A percentile compares a stretch with the other conserved stretches of the same genome.
Conservation (phyloP, 2,329 filamentous ascomycete genomes). For the Torrubiella hemipterigena region DNA sequence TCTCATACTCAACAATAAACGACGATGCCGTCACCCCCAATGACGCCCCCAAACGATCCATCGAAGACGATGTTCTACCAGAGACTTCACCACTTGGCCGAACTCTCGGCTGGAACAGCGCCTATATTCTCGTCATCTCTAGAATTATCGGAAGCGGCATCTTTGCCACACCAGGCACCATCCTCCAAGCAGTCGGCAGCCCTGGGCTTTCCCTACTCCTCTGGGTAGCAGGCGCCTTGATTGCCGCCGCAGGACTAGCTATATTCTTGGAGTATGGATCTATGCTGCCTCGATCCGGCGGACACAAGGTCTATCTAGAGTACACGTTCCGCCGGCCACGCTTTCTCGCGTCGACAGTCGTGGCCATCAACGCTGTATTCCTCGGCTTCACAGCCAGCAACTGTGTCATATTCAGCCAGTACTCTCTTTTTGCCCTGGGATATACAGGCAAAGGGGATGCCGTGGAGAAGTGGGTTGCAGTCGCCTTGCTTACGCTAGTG, state of each 20-base stretch:
- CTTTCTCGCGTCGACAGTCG: slow-evolving; percentile 50
- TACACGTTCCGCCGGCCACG: slow-evolving; percentile 52
- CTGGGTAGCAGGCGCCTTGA: slow-evolving; percentile 50
- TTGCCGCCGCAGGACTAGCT: slow-evolving; percentile 48
- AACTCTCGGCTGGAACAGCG: slow-evolving; percentile 49
- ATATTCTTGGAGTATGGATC: slow-evolving; percentile 57
- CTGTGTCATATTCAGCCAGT: slow-evolving; percentile 57
- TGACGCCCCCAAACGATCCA: slow-evolving; percentile 9
- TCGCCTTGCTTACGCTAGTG: slow-evolving; percentile 41
- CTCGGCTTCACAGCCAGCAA: slow-evolving; percentile 59
- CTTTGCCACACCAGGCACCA: slow-evolving; percentile 58
- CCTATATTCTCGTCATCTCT: slow-evolving; percentile 56
- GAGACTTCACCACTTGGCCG: slow-evolving; percentile 47
- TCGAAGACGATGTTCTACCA: slow-evolving; percentile 48
- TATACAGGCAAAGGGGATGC: slow-evolving; percentile 35
- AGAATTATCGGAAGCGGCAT: slow-evolving; percentile 60
- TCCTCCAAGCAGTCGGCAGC: slow-evolving; percentile 54
- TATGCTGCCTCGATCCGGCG: slow-evolving; percentile 59
- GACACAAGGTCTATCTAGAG: slow-evolving; percentile 60
- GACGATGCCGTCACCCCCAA: slow-evolving; percentile 3
- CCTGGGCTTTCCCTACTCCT: slow-evolving; percentile 49
- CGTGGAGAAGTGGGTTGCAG: slow-evolving; percentile 42
- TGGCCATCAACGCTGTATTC: slow-evolving; percentile 51
- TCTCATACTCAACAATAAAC: background rate
- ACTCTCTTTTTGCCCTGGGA: slow-evolving; percentile 46